phyloP scores from a whole-genome alignment of 164 flowering plant species.

The Houttuynia cordata region DNA sequence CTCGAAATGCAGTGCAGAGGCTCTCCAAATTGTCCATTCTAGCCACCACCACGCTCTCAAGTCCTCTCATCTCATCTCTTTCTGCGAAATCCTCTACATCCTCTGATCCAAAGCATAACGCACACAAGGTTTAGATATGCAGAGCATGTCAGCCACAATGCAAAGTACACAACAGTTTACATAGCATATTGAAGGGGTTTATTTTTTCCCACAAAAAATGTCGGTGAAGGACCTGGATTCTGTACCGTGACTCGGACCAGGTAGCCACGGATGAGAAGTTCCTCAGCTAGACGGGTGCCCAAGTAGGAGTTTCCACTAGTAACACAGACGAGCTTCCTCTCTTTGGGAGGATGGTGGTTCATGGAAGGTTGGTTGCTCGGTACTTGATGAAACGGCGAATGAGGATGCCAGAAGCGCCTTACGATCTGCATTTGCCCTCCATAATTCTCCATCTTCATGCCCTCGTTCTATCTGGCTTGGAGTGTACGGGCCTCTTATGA shows the following conservation, averaged over 20 bases:
- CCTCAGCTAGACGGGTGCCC: slow-evolving; percentile 19
- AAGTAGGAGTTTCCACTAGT: slow-evolving; percentile 28
- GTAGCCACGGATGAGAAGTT: slow-evolving; percentile 23
- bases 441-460: not conserved
- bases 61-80: slow-evolving; percentile 15
- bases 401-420: no score
- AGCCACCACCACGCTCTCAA: slow-evolving; percentile 27
- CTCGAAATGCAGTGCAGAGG: slow-evolving; percentile 26
- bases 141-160: no score
- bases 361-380: not conserved
- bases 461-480: not conserved
- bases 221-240: slow-evolving; percentile 1
- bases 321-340: slow-evolving; percentile 27
- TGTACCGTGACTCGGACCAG: slow-evolving; percentile 25
- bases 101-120: slow-evolving; percentile 8
- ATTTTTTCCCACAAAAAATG: not conserved
- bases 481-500: no score
- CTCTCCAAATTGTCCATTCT: slow-evolving; percentile 21
- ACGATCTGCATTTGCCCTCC: not conserved
- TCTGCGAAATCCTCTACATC: slow-evolving; percentile 22
- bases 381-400: no score
- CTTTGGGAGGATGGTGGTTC: not conserved
- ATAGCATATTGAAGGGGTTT: no score
- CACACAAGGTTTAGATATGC: not conserved
- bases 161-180: no score